Conservation (phyloP, 108 stramenopile genomes). For the Cyclotella atomus region DNA sequence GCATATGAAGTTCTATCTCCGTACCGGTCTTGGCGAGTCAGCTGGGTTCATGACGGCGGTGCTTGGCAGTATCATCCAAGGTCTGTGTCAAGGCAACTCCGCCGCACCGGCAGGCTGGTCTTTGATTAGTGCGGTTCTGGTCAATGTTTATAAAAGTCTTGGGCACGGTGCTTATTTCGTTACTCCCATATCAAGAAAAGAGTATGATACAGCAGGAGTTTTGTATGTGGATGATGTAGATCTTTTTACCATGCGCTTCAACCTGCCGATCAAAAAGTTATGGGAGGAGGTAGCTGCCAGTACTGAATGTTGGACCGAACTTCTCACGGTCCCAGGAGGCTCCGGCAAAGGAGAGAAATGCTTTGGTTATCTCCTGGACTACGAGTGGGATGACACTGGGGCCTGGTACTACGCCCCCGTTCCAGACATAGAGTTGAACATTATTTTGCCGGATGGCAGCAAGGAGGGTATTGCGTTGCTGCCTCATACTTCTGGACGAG, state of each 20-base stretch:
- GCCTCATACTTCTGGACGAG: background rate
- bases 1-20: slow-evolving; percentile 14
- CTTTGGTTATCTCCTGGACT: background rate
- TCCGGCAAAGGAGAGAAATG: background rate
- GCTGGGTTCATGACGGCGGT: background rate
- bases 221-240: slow-evolving; percentile 7
- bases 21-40: slow-evolving; percentile 12
- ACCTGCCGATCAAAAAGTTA: background rate
- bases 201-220: background rate
- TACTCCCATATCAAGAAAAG: background rate
- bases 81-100: slow-evolving; percentile 19
- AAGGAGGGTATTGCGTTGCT: background rate
- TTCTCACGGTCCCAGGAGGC: background rate
- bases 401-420: background rate
- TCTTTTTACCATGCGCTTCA: background rate
- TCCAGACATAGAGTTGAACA: background rate
- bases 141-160: background rate
- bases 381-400: background rate
- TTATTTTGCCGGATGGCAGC: background rate
- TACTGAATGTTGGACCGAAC: background rate
- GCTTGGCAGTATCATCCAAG: slow-evolving; percentile 5
- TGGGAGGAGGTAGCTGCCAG: background rate
- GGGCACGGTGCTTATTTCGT: background rate
- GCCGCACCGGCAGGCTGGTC: background rate
- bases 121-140: background rate